Evolutionary conservation across 2,329 filamentous ascomycete species (phyloP).

Genomic region (Colletotrichum sublineola): DNA sequence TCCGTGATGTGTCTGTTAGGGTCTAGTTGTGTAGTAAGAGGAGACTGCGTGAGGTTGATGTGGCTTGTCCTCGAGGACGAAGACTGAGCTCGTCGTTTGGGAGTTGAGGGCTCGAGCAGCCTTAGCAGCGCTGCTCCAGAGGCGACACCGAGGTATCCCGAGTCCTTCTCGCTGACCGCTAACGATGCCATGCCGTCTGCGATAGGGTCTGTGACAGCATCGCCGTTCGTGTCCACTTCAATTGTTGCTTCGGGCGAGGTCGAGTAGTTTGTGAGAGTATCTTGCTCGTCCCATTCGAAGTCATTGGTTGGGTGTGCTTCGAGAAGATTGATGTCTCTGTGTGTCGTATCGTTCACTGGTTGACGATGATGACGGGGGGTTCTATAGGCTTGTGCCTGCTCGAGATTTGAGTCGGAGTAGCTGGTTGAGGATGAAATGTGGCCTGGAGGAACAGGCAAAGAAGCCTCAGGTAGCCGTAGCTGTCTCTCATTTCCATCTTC

Average conservation of each 20-base stretch:
- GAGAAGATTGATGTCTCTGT: constrained; percentile 43
- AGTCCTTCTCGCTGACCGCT: constrained; percentile 52
- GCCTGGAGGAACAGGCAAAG: not conserved
- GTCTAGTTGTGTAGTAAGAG: constrained; percentile 49
- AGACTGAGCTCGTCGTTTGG: constrained; percentile 44
- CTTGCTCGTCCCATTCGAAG: constrained; percentile 55
- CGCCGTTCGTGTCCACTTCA: constrained; percentile 45
- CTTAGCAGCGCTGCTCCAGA: constrained; percentile 60
- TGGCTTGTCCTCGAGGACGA: constrained; percentile 36
- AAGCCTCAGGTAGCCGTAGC: not conserved
- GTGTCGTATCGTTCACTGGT: constrained; percentile 14
- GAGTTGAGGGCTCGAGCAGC: constrained; percentile 50
- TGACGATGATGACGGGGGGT: not conserved
- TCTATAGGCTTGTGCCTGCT: not conserved
- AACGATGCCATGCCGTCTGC: constrained; percentile 56
- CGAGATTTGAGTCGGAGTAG: not conserved
- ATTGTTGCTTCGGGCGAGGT: constrained; percentile 45
- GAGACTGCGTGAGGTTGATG: constrained; percentile 23
- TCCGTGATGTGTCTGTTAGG: constrained; percentile 51
- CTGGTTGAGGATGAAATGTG: not conserved
- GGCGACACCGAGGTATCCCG: constrained; percentile 60
- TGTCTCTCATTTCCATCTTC: constrained; percentile 1
- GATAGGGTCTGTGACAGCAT: constrained; percentile 43
- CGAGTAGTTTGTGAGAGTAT: constrained; percentile 46
- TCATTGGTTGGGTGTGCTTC: constrained; percentile 52